Conservation (phyloP, 2,329 filamentous ascomycete genomes). For the Coniochaeta hoffmannii region DNA sequence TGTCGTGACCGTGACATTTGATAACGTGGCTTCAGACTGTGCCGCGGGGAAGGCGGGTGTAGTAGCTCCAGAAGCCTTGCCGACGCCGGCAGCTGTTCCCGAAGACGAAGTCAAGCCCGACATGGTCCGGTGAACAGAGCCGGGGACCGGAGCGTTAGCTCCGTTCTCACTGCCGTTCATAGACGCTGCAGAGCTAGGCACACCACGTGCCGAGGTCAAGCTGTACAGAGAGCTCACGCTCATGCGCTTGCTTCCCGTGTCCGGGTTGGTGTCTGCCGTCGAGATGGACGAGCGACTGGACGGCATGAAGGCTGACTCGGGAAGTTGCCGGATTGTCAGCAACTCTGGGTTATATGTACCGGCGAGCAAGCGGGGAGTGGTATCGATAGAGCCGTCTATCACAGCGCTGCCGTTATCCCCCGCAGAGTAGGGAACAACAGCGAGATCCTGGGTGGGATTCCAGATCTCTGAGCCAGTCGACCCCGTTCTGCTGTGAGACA, state of each 20-base stretch:
- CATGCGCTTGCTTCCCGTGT: constrained; percentile 44
- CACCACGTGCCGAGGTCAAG: constrained; percentile 51
- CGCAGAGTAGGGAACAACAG: constrained; percentile 6
- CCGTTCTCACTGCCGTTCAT: constrained; percentile 42
- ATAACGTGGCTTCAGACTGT: constrained; percentile 43
- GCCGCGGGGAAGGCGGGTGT: constrained; percentile 16
- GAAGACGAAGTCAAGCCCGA: constrained; percentile 38
- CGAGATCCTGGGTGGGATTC: constrained; percentile 23
- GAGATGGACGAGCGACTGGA: constrained; percentile 38
- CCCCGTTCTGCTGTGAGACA: constrained; percentile 33
- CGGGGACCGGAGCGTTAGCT: constrained; percentile 19
- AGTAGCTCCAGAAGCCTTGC: constrained; percentile 23
- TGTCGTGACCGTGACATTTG: constrained; percentile 46
- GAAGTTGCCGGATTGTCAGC: constrained; percentile 26
- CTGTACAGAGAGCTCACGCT: constrained; percentile 70
- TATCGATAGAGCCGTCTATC: constrained; percentile 17
- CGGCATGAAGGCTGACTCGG: constrained; percentile 37
- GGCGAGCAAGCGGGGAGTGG: constrained; percentile 37
- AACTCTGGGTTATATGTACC: constrained; percentile 18
- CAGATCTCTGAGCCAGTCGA: constrained; percentile 33
- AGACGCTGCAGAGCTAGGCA: constrained; percentile 44
- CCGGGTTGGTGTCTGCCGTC: constrained; percentile 33
- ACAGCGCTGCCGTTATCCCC: constrained; percentile 8
- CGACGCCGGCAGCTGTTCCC: constrained; percentile 14
- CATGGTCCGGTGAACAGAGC: constrained; percentile 30